phyloP scores from a whole-genome alignment of 352 stramenopile genomes.

The Phytophthora pinifolia region DNA sequence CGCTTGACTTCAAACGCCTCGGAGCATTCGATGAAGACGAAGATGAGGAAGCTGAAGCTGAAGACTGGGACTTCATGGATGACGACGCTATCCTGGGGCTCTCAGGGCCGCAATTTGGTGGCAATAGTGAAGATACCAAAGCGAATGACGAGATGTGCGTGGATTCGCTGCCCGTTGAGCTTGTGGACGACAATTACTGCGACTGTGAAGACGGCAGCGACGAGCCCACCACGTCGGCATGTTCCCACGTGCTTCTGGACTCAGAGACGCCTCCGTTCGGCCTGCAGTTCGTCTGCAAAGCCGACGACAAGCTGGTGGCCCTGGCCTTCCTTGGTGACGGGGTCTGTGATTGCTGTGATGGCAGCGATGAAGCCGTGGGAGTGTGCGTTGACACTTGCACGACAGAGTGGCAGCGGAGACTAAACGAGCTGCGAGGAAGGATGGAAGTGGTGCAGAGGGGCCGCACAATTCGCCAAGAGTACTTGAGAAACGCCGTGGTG shows the following conservation, averaged over 20 bases:
- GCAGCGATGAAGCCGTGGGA: constrained; percentile 83
- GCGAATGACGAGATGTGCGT: constrained; percentile 27
- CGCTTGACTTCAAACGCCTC: constrained; percentile 15
- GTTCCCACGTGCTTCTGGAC: constrained; percentile 43
- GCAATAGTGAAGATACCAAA: background rate
- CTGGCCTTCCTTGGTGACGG: constrained; percentile 85
- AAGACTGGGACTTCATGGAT: constrained; percentile 69
- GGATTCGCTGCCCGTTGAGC: constrained; percentile 28
- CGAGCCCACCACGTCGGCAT: constrained; percentile 86
- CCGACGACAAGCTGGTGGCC: constrained; percentile 37
- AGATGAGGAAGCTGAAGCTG: constrained; percentile 46
- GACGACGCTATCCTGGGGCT: constrained; percentile 43
- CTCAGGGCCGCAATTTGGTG: constrained; percentile 4
- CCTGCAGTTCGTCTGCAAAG: constrained; percentile 41
- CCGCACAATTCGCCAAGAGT: constrained; percentile 21
- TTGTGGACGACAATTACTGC: constrained; percentile 93
- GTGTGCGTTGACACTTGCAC: constrained; percentile 50
- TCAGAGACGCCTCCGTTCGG: constrained; percentile 7
- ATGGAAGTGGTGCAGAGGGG: constrained; percentile 32
- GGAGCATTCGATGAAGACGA: constrained; percentile 32
- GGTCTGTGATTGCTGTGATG: constrained; percentile 99
- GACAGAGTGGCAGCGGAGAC: constrained; percentile 16
- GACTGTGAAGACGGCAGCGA: constrained; percentile 92
- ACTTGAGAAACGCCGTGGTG: constrained; percentile 19
- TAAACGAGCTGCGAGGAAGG: constrained; percentile 21